Percentiles rank a stretch among this genome's conserved stretches.
Evolutionary conservation across 2,329 filamentous ascomycete genomes (phyloP).

Genomic region (Aspergillus caelatus): DNA sequence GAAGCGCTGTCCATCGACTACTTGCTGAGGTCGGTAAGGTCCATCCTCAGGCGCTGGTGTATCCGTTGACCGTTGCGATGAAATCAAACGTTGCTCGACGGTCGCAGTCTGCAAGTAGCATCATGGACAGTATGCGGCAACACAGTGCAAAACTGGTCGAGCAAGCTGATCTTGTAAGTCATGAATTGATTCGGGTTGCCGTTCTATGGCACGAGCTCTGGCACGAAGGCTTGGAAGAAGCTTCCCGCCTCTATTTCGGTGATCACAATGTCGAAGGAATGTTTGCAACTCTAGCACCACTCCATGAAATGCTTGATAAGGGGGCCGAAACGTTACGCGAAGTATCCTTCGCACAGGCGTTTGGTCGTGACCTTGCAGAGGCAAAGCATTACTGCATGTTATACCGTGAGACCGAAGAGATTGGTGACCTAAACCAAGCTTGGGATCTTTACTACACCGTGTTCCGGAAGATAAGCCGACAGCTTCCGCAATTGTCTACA

Average conservation of each 20-base stretch:
- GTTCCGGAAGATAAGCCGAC: conserved; percentile 91
- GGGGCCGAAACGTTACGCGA: conserved; percentile 93
- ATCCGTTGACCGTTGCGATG: conserved; percentile 95
- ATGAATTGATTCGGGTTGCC: conserved; percentile 94
- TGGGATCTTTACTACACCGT: conserved; percentile 99
- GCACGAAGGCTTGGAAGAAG: conserved; percentile 97
- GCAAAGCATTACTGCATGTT: conserved; percentile 95
- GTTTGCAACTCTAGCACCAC: conserved; percentile 85
- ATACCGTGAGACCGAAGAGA: conserved; percentile 84
- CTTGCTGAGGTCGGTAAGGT: conserved; percentile 89
- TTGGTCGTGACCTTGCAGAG: conserved; percentile 91
- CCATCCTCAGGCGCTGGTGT: conserved; percentile 94
- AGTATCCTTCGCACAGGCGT: conserved; percentile 96
- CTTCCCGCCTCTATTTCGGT: conserved; percentile 93
- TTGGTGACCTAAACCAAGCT: conserved; percentile 93
- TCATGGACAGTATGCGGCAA: conserved; percentile 97
- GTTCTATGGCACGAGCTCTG: conserved; percentile 98
- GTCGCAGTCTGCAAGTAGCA: conserved; percentile 83
- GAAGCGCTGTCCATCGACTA: conserved; percentile 87
- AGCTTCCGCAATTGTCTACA: conserved; percentile 88
- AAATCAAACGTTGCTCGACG: conserved; percentile 87
- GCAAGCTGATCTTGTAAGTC: conserved; percentile 91
- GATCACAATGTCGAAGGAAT: conserved; percentile 98
- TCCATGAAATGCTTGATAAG: conserved; percentile 88
- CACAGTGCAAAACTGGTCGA: conserved; percentile 92